Conservation (phyloP, 164 flowering plant species). For the Saururus chinensis region DNA sequence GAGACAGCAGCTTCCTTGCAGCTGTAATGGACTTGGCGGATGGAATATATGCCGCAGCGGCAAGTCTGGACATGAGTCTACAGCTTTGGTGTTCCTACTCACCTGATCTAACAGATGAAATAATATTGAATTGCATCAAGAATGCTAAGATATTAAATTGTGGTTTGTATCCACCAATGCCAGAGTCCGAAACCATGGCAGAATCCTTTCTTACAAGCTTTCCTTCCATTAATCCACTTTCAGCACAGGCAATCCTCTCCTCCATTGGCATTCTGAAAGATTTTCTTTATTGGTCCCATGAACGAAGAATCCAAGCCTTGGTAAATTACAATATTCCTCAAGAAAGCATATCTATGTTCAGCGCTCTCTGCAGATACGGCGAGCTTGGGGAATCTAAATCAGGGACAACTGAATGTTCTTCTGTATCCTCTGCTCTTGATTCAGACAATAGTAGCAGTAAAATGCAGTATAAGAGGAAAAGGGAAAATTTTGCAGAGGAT, state of each 20-base stretch:
- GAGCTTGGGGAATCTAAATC: constrained; percentile 79
- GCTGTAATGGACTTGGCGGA: constrained; percentile 76
- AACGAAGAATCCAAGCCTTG: constrained; percentile 32
- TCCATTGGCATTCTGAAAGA: constrained; percentile 41
- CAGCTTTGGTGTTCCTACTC: constrained; percentile 78
- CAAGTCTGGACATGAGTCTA: constrained; percentile 67
- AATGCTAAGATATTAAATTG: constrained; percentile 25
- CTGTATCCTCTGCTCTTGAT: constrained; percentile 65
- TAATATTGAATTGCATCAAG: constrained; percentile 53
- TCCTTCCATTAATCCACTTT: constrained; percentile 83
- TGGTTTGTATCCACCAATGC: constrained; percentile 52
- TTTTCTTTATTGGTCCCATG: constrained; percentile 39
- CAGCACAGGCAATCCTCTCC: constrained; percentile 84
- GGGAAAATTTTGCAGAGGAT: constrained; percentile 17
- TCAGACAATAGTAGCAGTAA: constrained; percentile 30
- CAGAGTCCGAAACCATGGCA: constrained; percentile 82
- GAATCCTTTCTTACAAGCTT: constrained; percentile 83
- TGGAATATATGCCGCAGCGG: constrained; percentile 88
- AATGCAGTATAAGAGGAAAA: constrained; percentile 31
- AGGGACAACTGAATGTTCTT: constrained; percentile 85
- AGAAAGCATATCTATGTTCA: constrained; percentile 53
- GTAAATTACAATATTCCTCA: constrained; percentile 52
- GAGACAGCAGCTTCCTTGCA: constrained; percentile 51
- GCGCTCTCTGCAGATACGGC: constrained; percentile 64
- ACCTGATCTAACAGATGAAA: constrained; percentile 68